phyloP scores from a whole-genome alignment of 495 filamentous ascomycete genomes.

The Opeltia flavorubescens region DNA sequence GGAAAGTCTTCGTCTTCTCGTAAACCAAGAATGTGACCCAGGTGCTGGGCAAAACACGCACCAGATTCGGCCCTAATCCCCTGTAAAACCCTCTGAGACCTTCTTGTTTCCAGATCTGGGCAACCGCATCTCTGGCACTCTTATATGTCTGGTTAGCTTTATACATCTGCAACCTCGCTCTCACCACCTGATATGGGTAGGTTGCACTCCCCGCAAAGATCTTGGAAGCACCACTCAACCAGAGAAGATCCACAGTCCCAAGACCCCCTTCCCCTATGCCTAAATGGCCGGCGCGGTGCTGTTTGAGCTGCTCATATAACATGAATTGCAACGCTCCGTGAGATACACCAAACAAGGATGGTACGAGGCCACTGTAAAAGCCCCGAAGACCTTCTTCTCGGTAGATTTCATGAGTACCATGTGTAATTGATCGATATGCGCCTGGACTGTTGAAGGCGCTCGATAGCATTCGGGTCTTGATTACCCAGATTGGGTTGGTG shows the following conservation, averaged over 20 bases:
- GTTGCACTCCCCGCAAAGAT: constrained; percentile 73
- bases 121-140: constrained; percentile 55
- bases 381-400: constrained; percentile 56
- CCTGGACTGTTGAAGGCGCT: constrained; percentile 56
- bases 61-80: constrained; percentile 72
- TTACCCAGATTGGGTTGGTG: constrained; percentile 96
- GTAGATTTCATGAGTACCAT: constrained; percentile 52
- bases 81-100: constrained; percentile 82
- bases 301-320: constrained; percentile 81
- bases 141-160: constrained; percentile 56
- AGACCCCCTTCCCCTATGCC: constrained; percentile 27
- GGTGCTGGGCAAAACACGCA: constrained; percentile 82
- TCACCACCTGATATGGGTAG: constrained; percentile 87
- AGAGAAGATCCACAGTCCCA: constrained; percentile 61
- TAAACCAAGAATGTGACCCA: constrained; percentile 98
- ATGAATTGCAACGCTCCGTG: constrained; percentile 95
- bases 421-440: constrained; percentile 64
- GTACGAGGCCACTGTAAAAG: constrained; percentile 72
- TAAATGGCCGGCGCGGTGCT: constrained; percentile 27
- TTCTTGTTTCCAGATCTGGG: constrained; percentile 62
- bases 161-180: constrained; percentile 79
- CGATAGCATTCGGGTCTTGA: constrained; percentile 95
- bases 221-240: constrained; percentile 70
- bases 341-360: constrained; percentile 77
- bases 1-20: constrained; percentile 62